phyloP scores from a whole-genome alignment of 148 eudicot species.

The Fagopyrum homotropicum region DNA sequence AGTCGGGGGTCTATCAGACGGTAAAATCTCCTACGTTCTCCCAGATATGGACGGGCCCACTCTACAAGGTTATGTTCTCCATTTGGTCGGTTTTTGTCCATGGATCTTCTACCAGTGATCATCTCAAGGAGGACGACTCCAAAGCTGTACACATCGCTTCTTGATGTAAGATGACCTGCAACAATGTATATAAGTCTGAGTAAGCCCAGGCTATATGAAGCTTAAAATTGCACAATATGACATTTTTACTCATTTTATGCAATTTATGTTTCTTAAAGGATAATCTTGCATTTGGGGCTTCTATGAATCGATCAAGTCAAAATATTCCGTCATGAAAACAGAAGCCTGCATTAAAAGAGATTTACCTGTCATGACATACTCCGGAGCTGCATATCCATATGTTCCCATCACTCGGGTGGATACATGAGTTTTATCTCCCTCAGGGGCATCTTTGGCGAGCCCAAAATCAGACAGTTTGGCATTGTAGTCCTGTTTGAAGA shows the following conservation, averaged over 20 bases:
- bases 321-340: too few relatives aligned
- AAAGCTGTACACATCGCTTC: conserved; percentile 72
- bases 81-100: conserved; percentile 74
- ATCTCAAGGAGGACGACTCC: conserved; percentile 70
- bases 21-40: conserved; percentile 58
- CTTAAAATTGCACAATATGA: background rate
- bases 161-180: conserved; percentile 66
- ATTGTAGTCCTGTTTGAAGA: conserved; percentile 18
- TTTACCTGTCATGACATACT: conserved; percentile 43
- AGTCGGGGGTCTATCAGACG: conserved; percentile 67
- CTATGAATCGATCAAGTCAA: background rate
- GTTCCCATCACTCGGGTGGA: conserved; percentile 14
- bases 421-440: conserved; percentile 12
- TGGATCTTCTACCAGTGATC: conserved; percentile 70
- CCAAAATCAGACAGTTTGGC: conserved; percentile 13
- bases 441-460: conserved; percentile 12
- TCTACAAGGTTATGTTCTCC: conserved; percentile 77
- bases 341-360: conserved; percentile 1
- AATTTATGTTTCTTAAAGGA: background rate
- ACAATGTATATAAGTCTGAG: conserved; percentile 11
- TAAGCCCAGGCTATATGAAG: background rate
- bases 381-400: background rate
- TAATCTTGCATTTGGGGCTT: background rate
- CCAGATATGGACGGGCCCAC: conserved; percentile 73
- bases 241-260: too few relatives aligned